Evolutionary conservation across 805 yeast species (phyloP).

Genomic region (Ogataea pignaliae): DNA sequence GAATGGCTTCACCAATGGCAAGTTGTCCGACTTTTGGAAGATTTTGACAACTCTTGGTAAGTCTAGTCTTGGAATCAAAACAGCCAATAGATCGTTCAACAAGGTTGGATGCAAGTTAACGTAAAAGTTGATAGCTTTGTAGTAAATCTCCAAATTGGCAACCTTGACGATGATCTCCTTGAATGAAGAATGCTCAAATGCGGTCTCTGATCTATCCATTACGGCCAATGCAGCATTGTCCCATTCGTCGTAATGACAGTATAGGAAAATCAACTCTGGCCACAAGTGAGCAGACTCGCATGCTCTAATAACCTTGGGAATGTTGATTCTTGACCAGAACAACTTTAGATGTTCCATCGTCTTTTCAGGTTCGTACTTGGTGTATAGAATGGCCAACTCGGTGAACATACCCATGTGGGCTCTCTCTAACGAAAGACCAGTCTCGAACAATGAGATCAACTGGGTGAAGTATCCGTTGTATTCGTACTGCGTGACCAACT

Average conservation of each 20-base stretch:
- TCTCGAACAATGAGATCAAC: constrained; percentile 87
- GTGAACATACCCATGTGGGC: constrained; percentile 99
- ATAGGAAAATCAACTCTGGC: constrained; percentile 93
- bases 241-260: constrained; percentile 99
- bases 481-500: constrained; percentile 82
- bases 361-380: constrained; percentile 84
- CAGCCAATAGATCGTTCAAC: constrained; percentile 79
- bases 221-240: constrained; percentile 95
- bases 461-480: constrained; percentile 87
- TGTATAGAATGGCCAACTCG: constrained; percentile 84
- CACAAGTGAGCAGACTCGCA: constrained; percentile 92
- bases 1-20: constrained; percentile 95
- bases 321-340: constrained; percentile 97
- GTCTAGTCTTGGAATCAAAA: constrained; percentile 83
- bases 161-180: constrained; percentile 94
- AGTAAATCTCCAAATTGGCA: constrained; percentile 92
- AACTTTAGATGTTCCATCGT: constrained; percentile 95
- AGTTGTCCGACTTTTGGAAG: constrained; percentile 91
- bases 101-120: constrained; percentile 88
- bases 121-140: constrained; percentile 95
- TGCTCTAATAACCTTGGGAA: constrained; percentile 94
- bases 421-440: constrained; percentile 93
- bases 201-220: constrained; percentile 91
- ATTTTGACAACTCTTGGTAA: constrained; percentile 92
- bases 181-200: constrained; percentile 90